These are phyloP conservation scores for Rhizopogon vinicolor DNA, from an alignment of 768 basidiomycete genomes.

Conservation along the genomic window DNA sequence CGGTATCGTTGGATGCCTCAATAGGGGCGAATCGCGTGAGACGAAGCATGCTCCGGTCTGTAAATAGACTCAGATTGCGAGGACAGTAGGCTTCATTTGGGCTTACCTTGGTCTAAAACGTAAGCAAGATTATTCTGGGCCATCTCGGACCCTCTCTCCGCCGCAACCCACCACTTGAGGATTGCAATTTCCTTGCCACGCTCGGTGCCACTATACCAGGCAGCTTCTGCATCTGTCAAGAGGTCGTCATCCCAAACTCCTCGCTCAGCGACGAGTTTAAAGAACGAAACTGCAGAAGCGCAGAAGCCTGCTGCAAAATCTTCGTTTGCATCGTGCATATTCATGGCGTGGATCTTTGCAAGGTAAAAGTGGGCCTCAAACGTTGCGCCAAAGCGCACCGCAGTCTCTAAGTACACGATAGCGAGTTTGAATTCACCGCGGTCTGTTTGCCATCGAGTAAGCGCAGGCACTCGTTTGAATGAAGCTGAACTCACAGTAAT, in stretches of 20 bases:
- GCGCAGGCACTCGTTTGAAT: not conserved
- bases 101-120: conserved; percentile 83
- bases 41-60: conserved; percentile 69
- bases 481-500: conserved; percentile 45
- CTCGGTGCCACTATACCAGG: conserved; percentile 67
- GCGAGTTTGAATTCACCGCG: conserved; percentile 66
- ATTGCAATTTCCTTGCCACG: conserved; percentile 80
- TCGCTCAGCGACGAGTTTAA: conserved; percentile 88
- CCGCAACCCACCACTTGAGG: conserved; percentile 92
- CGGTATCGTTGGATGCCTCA: conserved; percentile 78
- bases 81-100: conserved; percentile 21
- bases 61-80: not conserved
- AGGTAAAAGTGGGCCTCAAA: conserved; percentile 96
- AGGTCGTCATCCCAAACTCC: conserved; percentile 86
- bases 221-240: conserved; percentile 72
- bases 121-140: conserved; percentile 96
- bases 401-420: conserved; percentile 74
- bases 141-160: conserved; percentile 86
- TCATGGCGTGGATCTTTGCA: conserved; percentile 70
- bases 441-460: conserved; percentile 36
- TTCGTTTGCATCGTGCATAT: conserved; percentile 36
- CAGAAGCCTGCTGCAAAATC: conserved; percentile 70
- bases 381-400: conserved; percentile 82
- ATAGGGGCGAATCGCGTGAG: conserved; percentile 64
- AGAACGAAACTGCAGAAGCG: conserved; percentile 87